Base-by-base conservation (phyloP, 345 rosid species). In the Alliaria petiolata region DNA sequence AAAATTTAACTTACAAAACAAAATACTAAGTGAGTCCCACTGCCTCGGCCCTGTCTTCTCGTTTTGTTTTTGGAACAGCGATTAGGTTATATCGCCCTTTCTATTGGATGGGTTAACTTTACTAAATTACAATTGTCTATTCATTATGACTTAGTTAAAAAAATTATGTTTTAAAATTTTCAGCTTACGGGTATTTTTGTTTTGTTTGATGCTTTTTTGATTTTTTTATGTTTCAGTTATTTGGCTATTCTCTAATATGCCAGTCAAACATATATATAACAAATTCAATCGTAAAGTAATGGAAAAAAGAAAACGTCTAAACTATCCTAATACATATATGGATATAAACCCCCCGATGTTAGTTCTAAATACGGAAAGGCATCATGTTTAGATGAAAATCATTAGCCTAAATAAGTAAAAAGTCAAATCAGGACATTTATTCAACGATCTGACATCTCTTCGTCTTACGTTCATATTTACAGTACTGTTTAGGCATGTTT, bases 371-470 rank as follows among this genome's bases (percentile, higher is more conserved):
- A 5, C 31, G 4, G n/a, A n/a, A n/a, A n/a, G n/a, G 5, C 31
- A 28, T 28, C 31, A 28, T 28, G 31, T 28, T 28, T 28, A 28
- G 6, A 28, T 28, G 31, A 28, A 28, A 28, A 4, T 39, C 6
- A 39, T 39, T 39, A 14, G 69, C 34, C 52, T 34, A 7, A 10
- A 16, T 4, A 39, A 39, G 15, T 39, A 39, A 9, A 39, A 40
- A 7, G 53, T 14, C 43, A 67, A 67, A 17, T 4, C 11, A 19
- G 4, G 44, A 54, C 63, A 43, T 8, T 13, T 67, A 12, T 31
- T 67, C 72, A 54, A 55, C 63, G 22, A 54, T 54, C 31, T 67
- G 53, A 54, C 62, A 54, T 54, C 62, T 44, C 22, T 53, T 53
- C 15, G 1, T 54, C 19, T 38, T 43, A 66, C 11, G n/a, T 4